Evolutionary conservation across 257 asterid species (phyloP).

Genomic region (Solanum dulcamara): DNA sequence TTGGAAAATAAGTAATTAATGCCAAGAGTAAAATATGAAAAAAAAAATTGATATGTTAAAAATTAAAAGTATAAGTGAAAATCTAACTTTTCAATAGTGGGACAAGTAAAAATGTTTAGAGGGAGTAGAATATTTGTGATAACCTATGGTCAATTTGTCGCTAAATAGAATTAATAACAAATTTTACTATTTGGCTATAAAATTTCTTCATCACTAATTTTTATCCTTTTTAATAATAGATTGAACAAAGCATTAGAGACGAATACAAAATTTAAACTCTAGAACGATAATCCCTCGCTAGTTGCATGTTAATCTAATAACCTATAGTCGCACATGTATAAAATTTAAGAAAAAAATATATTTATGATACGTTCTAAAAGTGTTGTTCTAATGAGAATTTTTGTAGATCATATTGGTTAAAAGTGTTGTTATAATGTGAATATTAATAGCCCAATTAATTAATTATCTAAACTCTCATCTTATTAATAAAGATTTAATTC

Average conservation of each 20-base stretch:
- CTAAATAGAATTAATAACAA: neutral
- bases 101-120: no score
- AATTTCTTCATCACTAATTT: neutral
- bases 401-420: no score
- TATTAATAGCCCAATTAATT: no score
- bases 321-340: no score
- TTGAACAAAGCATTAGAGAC: neutral
- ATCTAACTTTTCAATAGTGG: no score
- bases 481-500: no score
- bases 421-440: neutral
- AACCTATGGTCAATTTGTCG: neutral
- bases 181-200: neutral
- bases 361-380: neutral
- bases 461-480: no score
- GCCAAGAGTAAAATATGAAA: no score
- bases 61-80: no score
- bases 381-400: neutral
- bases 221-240: neutral
- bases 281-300: neutral
- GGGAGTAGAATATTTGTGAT: no score
- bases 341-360: neutral
- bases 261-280: neutral
- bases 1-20: no score
- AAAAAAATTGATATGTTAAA: no score
- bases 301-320: neutral